Base-by-base conservation (phyloP, 225 moss, liverwort and hornwort species). In the Ulota crispa region DNA sequence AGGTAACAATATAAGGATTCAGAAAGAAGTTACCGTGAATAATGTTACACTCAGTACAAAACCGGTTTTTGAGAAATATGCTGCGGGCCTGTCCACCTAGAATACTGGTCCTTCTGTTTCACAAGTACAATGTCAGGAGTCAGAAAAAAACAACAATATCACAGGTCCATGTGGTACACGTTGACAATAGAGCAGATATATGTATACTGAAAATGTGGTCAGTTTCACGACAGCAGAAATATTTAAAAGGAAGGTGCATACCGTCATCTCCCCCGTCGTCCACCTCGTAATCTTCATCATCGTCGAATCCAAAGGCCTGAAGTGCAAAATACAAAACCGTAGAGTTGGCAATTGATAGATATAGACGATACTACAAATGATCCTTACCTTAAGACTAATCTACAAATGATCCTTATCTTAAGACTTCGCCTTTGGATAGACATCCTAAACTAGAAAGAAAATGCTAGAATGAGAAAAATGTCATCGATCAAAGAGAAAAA, bases 201-300 rank as follows among this genome's bases (percentile, higher is more conserved):
- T 56, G 10, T 43, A 45, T 34, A 62, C 12, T n/a, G 55, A 54
- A 52, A 60, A 6, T 45, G 23, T 41, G 59, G 13, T 54, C 24
- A 65, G 65, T 16, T 66, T 61, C 8, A 62, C 11, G 27, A 68
- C 77, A 74, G 2, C 39, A 28, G 64, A 76, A 55, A 42, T 9
- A 34, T 47, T 64, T 54, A 31, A 72, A 70, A 59, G 32, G 74
- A 68, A 74, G 71, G 71, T 62, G 47, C 79, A 56, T 86, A 90
- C 90, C 90, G 68, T 90, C 90, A 68, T 90, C 86, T 73, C 88
- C 90, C 75, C 90, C 90, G 31, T 90, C 88, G 9, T 90, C 90
- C 73, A 84, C 80, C 43, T 90, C 90, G 74, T 90, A 90, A 3
- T 86, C 90, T 75, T 90, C 90, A 72, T 90, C 90, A 72, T 90